phyloP scores from a whole-genome alignment of 1,284 basidiomycete species.

The Pseudozyma tsukubaensis region DNA sequence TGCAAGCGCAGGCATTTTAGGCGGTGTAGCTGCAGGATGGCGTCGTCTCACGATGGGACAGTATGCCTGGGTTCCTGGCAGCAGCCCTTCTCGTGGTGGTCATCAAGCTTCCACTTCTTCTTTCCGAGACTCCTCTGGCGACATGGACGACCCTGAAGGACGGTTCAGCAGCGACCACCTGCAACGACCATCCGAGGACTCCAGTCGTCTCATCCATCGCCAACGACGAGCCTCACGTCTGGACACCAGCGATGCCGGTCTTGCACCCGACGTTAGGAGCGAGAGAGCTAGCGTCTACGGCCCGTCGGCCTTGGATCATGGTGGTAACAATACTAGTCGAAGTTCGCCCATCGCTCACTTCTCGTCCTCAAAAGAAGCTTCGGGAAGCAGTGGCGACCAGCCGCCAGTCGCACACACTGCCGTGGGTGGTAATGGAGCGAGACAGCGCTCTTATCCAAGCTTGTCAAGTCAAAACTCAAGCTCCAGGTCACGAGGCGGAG shows the following conservation, averaged over 20 bases:
- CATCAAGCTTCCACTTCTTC: conserved; percentile 8
- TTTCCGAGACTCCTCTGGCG: conserved; percentile 22
- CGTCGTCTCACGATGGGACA: conserved; percentile 53
- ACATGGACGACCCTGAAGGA: conserved; percentile 25
- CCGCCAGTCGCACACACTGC: not conserved
- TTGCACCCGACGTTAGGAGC: conserved; percentile 44
- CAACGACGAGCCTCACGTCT: conserved; percentile 18
- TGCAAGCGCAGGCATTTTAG: conserved; percentile 44
- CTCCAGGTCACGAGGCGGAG: conserved; percentile 24
- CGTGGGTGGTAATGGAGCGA: conserved; percentile 1
- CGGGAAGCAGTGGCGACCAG: conserved; percentile 38
- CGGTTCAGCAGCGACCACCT: conserved; percentile 23
- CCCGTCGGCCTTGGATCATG: conserved; percentile 29
- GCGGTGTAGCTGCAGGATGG: conserved; percentile 53
- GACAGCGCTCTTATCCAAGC: conserved; percentile 27
- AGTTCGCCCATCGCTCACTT: conserved; percentile 22
- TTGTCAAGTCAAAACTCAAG: conserved; percentile 36
- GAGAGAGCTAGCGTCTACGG: conserved; percentile 48
- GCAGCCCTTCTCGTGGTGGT: conserved; percentile 5
- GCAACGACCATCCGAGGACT: conserved; percentile 25
- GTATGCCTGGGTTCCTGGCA: conserved; percentile 42
- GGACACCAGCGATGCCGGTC: conserved; percentile 28
- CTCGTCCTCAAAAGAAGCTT: conserved; percentile 30
- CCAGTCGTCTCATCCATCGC: conserved; percentile 24
- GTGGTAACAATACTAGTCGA: conserved; percentile 19